A percentile compares a stretch with the other conserved stretches of the same genome.
Conservation (phyloP, 116 monocot species). For the Posidonia oceanica region DNA sequence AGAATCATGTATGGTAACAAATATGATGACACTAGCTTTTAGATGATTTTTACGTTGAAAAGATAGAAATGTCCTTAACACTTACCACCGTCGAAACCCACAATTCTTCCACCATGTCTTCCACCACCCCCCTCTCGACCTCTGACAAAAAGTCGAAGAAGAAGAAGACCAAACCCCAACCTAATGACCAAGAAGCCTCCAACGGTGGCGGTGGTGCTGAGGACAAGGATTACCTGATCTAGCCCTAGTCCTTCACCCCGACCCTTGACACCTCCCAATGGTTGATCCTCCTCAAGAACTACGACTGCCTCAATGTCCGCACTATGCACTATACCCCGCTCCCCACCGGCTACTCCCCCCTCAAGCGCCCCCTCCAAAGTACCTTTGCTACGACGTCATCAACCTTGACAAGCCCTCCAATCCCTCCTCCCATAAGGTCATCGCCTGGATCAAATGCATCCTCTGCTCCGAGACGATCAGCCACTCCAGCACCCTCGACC, state of each 20-base stretch:
- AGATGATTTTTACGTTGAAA: too few relatives aligned
- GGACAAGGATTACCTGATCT: constrained; percentile 40
- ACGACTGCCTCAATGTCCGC: too few relatives aligned
- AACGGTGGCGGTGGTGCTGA: neutral
- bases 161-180: too few relatives aligned
- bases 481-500: constrained; percentile 85
- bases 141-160: constrained; percentile 1
- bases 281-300: too few relatives aligned
- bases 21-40: too few relatives aligned
- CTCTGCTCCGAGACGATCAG: constrained; percentile 84
- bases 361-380: constrained; percentile 61
- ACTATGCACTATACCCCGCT: constrained; percentile 91
- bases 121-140: too few relatives aligned
- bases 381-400: constrained; percentile 79
- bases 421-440: too few relatives aligned
- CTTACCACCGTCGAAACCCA: too few relatives aligned
- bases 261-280: constrained; percentile 62
- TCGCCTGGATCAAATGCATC: constrained; percentile 90
- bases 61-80: too few relatives aligned
- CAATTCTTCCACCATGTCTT: too few relatives aligned
- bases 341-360: constrained; percentile 77
- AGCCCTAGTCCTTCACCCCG: constrained; percentile 60
- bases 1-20: too few relatives aligned
- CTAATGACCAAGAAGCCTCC: too few relatives aligned
- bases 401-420: constrained; percentile 96